Evolutionary conservation across 441 rosid genomes (phyloP).

Genomic region (Croton setiger): DNA sequence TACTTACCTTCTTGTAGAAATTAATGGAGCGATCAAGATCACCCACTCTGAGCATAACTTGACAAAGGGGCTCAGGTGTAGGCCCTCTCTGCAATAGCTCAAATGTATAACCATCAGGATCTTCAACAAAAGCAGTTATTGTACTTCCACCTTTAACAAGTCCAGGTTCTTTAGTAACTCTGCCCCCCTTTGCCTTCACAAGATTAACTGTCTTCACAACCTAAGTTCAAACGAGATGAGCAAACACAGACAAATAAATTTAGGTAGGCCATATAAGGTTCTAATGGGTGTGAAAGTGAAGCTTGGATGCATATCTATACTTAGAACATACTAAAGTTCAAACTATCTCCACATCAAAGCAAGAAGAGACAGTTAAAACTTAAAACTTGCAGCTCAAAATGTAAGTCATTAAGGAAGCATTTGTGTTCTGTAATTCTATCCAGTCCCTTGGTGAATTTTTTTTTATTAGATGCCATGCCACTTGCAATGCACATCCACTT

Average conservation of each 20-base stretch:
- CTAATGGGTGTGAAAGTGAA: not conserved
- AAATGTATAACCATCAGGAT: slow-evolving; percentile 88
- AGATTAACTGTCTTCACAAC: slow-evolving; percentile 52
- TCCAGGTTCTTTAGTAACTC: slow-evolving; percentile 69
- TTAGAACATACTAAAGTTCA: not conserved
- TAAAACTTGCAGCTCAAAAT: not conserved
- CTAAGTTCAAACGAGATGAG: slow-evolving; percentile 22
- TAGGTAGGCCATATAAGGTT: not conserved
- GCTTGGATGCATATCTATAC: not conserved
- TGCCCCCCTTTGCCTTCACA: slow-evolving; percentile 68
- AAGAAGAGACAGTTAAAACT: slow-evolving; percentile 1
- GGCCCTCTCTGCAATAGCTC: slow-evolving; percentile 74
- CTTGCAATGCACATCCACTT: not conserved
- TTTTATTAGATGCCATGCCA: not conserved
- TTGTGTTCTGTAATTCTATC: not conserved
- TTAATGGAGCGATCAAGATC: slow-evolving; percentile 75
- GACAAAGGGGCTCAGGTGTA: slow-evolving; percentile 83
- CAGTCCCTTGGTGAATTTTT: not conserved
- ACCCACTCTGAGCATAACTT: slow-evolving; percentile 94
- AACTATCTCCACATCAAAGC: not conserved
- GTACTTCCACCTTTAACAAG: slow-evolving; percentile 71
- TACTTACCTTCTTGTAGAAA: slow-evolving; percentile 71
- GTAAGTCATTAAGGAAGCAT: not conserved
- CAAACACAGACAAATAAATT: not conserved
- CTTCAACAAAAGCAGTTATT: slow-evolving; percentile 69